Percentiles rank a stretch among this genome's conserved stretches.
Conservation (phyloP, 345 rosid genomes). For the Citrus australasica region DNA sequence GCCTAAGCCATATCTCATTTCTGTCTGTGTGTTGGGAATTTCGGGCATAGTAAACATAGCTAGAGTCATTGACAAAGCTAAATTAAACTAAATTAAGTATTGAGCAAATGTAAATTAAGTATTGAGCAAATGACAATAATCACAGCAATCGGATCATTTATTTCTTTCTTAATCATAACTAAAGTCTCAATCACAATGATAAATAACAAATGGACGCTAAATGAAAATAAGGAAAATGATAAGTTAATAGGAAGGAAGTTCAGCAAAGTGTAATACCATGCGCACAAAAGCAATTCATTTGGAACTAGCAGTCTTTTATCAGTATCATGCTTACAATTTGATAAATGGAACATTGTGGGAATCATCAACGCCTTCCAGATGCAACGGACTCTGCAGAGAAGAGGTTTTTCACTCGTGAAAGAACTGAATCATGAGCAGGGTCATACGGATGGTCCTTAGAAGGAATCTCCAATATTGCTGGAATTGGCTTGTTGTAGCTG, state of each 20-base stretch:
- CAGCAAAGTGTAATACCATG: neutral
- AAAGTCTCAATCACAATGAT: neutral
- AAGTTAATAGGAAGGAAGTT: neutral
- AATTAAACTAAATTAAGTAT: neutral
- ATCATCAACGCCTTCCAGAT: constrained; percentile 12
- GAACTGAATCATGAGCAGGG: constrained; percentile 22
- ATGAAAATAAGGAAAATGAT: neutral
- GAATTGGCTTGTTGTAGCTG: constrained; percentile 24
- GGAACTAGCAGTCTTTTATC: neutral
- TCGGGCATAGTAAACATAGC: neutral
- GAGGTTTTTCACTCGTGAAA: constrained; percentile 26
- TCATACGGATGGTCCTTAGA: constrained; percentile 25
- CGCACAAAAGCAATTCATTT: neutral
- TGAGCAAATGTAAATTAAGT: too few relatives aligned
- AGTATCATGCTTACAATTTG: constrained; percentile 15
- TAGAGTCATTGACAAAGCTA: neutral
- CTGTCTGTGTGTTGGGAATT: neutral
- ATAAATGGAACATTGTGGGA: neutral
- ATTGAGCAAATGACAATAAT: neutral
- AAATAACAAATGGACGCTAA: neutral
- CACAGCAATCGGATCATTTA: neutral
- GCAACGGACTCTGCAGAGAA: constrained; percentile 16
- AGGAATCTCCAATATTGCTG: constrained; percentile 32
- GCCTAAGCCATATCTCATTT: neutral
- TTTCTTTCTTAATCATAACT: neutral